phyloP scores from a whole-genome alignment of 139 green algal genomes.

The Parachlorella kessleri region DNA sequence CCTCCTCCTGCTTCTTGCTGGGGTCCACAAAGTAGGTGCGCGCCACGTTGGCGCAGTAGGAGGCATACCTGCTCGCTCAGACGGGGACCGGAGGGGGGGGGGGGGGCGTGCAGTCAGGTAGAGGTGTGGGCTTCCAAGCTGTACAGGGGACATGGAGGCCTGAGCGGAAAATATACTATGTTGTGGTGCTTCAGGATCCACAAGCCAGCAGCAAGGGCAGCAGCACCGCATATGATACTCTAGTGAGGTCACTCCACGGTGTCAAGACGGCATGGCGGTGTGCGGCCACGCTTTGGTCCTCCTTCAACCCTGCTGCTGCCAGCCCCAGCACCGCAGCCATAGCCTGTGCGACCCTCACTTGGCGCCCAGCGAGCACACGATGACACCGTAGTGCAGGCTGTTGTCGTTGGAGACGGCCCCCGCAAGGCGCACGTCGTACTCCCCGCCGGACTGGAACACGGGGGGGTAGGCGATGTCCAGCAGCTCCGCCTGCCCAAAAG shows the following conservation, averaged over 20 bases:
- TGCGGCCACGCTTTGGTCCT: too few relatives aligned
- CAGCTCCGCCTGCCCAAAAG: conserved; percentile 56
- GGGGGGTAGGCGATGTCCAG: conserved; percentile 96
- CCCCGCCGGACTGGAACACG: conserved; percentile 83
- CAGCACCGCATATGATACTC: too few relatives aligned
- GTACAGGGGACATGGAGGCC: too few relatives aligned
- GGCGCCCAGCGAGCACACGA: conserved; percentile 49
- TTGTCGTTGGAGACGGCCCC: conserved; percentile 48
- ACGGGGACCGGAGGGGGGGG: not conserved
- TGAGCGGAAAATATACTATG: too few relatives aligned
- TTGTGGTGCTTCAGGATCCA: too few relatives aligned
- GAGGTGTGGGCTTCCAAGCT: too few relatives aligned
- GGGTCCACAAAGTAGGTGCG: conserved; percentile 93
- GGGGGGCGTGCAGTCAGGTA: not conserved
- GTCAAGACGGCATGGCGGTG: too few relatives aligned
- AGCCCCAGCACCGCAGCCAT: too few relatives aligned
- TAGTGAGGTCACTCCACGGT: too few relatives aligned
- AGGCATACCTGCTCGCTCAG: conserved; percentile 63
- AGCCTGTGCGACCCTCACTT: too few relatives aligned
- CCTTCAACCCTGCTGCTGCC: too few relatives aligned
- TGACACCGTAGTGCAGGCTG: conserved; percentile 67
- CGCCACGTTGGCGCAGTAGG: conserved; percentile 94
- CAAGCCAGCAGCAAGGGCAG: too few relatives aligned
- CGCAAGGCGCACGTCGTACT: conserved; percentile 73
- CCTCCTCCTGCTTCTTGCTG: conserved; percentile 72